Conservation (phyloP, 1,139 yeast genomes). For the Geotrichum aggregatum region DNA sequence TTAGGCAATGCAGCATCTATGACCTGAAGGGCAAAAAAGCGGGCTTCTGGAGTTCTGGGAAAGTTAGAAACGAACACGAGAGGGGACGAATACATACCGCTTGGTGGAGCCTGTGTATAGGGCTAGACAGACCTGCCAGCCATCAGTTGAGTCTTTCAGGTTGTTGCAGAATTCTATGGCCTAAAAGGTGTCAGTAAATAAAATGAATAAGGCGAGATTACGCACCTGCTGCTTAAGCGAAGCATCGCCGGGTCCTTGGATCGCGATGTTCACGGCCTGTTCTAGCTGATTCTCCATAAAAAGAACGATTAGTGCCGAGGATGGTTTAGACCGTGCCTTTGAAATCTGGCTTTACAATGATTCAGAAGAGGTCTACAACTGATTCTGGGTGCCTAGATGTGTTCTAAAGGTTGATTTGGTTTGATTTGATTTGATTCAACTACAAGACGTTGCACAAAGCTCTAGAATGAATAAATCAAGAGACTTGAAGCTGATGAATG, state of each 20-base stretch:
- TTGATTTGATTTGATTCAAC: too few species aligned
- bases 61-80: constrained; percentile 15
- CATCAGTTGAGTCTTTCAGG: constrained; percentile 69
- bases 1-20: constrained; percentile 59
- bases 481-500: too few species aligned
- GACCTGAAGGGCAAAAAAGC: constrained; percentile 80
- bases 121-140: constrained; percentile 72
- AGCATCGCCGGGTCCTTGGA: constrained; percentile 69
- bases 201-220: constrained; percentile 5
- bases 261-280: constrained; percentile 89
- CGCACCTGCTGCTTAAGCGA: constrained; percentile 60
- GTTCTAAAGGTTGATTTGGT: too few species aligned
- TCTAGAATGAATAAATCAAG: too few species aligned
- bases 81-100: constrained; percentile 17
- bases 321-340: too few species aligned
- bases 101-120: constrained; percentile 47
- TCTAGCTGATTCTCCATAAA: constrained; percentile 79
- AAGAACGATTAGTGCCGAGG: not conserved
- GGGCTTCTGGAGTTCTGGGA: constrained; percentile 37
- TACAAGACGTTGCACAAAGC: too few species aligned
- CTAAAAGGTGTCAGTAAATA: constrained; percentile 25
- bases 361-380: too few species aligned
- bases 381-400: too few species aligned
- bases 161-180: constrained; percentile 78
- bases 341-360: too few species aligned